A percentile compares a stretch with the other conserved stretches of the same genome.
phyloP scores from a whole-genome alignment of 345 rosid genomes.

The Arabis hirsuta region DNA sequence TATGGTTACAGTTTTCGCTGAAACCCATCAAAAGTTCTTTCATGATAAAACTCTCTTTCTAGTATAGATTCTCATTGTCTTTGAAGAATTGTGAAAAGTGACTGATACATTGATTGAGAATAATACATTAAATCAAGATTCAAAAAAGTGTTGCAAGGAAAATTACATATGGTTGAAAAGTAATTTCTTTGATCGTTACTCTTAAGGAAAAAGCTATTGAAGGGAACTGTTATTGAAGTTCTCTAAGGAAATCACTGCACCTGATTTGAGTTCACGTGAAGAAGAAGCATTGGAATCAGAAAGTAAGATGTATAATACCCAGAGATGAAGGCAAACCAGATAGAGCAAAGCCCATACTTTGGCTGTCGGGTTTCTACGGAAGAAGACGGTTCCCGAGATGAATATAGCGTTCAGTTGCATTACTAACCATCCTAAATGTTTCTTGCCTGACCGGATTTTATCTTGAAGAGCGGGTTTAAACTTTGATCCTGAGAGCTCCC shows the following conservation, averaged over 20 bases:
- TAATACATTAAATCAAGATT: conserved; percentile 27
- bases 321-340: conserved; percentile 79
- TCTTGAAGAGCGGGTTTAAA: conserved; percentile 61
- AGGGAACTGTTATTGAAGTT: conserved; percentile 63
- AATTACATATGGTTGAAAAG: conserved; percentile 12
- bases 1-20: not conserved
- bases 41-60: conserved; percentile 24
- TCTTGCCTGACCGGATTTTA: conserved; percentile 67
- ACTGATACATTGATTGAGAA: conserved; percentile 30
- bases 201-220: conserved; percentile 11
- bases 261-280: conserved; percentile 58
- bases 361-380: conserved; percentile 76
- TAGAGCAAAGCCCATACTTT: conserved; percentile 73
- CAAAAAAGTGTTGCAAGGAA: not conserved
- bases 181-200: not conserved
- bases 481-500: conserved; percentile 60
- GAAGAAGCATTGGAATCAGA: conserved; percentile 53
- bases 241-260: conserved; percentile 75
- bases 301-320: conserved; percentile 82
- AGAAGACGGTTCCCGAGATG: conserved; percentile 70
- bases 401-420: conserved; percentile 76
- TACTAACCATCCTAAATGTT: conserved; percentile 70
- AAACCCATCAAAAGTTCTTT: conserved; percentile 7
- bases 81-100: conserved; percentile 17
- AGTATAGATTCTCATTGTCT: conserved; percentile 34